Base-by-base conservation (phyloP, 176 grass and related monocot genomes). In the Aegilops sharonensis region DNA sequence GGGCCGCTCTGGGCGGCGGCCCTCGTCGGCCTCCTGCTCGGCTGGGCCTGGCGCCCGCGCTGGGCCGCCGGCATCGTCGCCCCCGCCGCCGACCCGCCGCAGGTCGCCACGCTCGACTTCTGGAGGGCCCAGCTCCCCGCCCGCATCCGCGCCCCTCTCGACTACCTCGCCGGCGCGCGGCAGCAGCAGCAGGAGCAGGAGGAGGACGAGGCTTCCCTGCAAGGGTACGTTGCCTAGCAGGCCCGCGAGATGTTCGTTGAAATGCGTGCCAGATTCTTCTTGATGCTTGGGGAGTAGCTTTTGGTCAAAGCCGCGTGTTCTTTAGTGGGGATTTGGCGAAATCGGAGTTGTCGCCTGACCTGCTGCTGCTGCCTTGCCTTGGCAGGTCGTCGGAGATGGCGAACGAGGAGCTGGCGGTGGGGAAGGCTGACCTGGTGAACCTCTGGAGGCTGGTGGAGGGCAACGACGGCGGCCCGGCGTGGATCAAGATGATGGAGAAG, bases 401-500 rank as follows among this genome's bases (percentile, higher is more conserved):
- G 81, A 94, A 9, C 64, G 87, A 90, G 71, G 83, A 92, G 67
- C 64, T 89, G 74, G 62, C 81, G 1, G 90, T 97, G 64, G 93
- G 86, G 27, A 93, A 92, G 76, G 63, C 67, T 27, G 95, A 94
- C 87, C 85, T 92, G 47, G 78, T 92, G 39, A 89, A 94, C 76
- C 87, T 97, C 60, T 91, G 85, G 88, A 93, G 77, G 40, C 74
- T 97, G 43, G 92, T 97, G 72, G 86, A 91, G 59, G 92, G 89
- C 84, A 94, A 67, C 60, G 95, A 97, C 47, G 92, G 90, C 15
- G 95, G 92, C 13, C 90, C 88, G 17, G 45, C 88, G 6, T 97
- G 95, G 95, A 91, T 89, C 61, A 87, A 94, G 56, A 97, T 97
- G 95, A 97, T 94, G 95, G 90, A 97, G 74, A 92, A 85, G 82